phyloP scores from a whole-genome alignment of 352 stramenopile species.

The Elongisporangium senticosum region DNA sequence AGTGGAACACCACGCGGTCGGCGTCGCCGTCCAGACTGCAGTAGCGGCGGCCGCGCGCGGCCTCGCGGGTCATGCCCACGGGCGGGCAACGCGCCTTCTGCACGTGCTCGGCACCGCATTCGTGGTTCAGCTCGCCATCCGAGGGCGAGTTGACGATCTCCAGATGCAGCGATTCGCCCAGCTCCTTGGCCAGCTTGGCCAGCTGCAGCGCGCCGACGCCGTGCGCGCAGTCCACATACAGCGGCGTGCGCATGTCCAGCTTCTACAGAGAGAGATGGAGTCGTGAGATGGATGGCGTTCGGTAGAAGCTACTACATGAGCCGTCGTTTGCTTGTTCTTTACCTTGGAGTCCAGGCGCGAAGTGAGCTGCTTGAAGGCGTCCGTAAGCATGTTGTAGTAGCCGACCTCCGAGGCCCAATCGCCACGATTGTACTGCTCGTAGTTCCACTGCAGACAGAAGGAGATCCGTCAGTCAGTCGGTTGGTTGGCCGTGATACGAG shows the following conservation, averaged over 20 bases:
- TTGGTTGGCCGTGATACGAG: background rate
- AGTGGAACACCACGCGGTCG: constrained; percentile 98
- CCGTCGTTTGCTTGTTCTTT: background rate
- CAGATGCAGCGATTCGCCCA: constrained; percentile 74
- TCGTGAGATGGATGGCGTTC: background rate
- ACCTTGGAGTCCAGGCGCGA: constrained; percentile 69
- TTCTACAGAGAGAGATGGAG: constrained; percentile 24
- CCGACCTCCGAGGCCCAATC: constrained; percentile 89
- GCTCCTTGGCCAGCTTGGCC: constrained; percentile 68
- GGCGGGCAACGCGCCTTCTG: constrained; percentile 92
- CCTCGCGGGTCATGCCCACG: constrained; percentile 52
- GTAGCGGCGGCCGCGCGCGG: constrained; percentile 71
- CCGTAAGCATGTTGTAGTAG: constrained; percentile 94
- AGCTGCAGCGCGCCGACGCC: constrained; percentile 87
- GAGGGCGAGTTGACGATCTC: constrained; percentile 76
- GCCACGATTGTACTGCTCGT: constrained; percentile 83
- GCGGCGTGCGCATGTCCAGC: constrained; percentile 61
- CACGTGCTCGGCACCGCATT: constrained; percentile 95
- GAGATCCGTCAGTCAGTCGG: background rate
- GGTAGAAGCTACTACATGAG: background rate
- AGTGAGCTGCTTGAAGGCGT: constrained; percentile 91
- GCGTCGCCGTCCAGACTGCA: constrained; percentile 97
- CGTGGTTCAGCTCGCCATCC: constrained; percentile 93
- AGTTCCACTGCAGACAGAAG: constrained; percentile 61
- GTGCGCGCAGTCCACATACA: constrained; percentile 93